Evolutionary conservation across 1,284 basidiomycete species (phyloP).

Genomic region (Psilocybe mexicana): DNA sequence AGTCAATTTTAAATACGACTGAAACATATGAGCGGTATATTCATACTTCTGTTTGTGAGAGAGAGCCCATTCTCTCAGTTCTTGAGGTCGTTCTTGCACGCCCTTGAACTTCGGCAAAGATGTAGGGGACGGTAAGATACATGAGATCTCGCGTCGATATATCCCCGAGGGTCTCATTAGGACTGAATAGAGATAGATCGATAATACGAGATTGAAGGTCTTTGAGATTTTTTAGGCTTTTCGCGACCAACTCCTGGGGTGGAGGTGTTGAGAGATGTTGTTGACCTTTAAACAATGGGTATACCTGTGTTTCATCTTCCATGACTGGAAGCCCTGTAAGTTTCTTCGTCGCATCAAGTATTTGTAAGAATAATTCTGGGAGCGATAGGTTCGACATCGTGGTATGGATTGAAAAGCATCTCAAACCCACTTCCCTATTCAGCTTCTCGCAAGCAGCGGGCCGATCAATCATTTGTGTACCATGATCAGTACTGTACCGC

Average conservation of each 20-base stretch:
- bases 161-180: slow-evolving; percentile 86
- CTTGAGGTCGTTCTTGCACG: slow-evolving; percentile 61
- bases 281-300: background rate
- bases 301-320: slow-evolving; percentile 36
- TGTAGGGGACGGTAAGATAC: slow-evolving; percentile 80
- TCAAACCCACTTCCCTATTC: background rate
- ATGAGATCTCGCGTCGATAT: slow-evolving; percentile 79
- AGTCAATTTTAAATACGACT: slow-evolving; percentile 21
- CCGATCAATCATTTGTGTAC: too few species aligned
- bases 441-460: too few species aligned
- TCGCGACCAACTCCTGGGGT: slow-evolving; percentile 56
- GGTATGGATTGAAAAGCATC: background rate
- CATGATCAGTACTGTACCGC: too few species aligned
- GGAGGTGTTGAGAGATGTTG: background rate
- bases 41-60: slow-evolving; percentile 64
- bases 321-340: slow-evolving; percentile 28
- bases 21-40: background rate
- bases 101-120: slow-evolving; percentile 71
- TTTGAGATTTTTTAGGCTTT: slow-evolving; percentile 54
- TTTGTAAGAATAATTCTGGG: slow-evolving; percentile 28
- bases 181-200: slow-evolving; percentile 76
- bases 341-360: slow-evolving; percentile 31
- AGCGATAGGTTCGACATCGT: slow-evolving; percentile 29
- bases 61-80: slow-evolving; percentile 56
- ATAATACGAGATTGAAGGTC: slow-evolving; percentile 50